phyloP scores from a whole-genome alignment of 805 yeast species.

The Ogataea allantospora region DNA sequence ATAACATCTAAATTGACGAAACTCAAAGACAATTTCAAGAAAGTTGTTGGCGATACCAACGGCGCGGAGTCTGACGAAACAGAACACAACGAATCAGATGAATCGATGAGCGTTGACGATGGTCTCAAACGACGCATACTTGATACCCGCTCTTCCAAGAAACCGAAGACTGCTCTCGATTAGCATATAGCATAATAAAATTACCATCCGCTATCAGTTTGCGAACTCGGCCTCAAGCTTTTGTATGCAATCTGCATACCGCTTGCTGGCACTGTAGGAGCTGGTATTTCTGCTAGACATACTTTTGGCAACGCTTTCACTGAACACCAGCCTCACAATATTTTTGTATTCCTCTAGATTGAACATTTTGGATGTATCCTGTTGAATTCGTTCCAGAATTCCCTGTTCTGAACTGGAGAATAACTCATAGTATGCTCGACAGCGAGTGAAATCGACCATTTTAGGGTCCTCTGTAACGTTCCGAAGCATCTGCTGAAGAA shows the following conservation, averaged over 20 bases:
- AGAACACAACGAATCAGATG: constrained; percentile 14
- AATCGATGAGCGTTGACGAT: constrained; percentile 15
- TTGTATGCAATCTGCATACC: constrained; percentile 26
- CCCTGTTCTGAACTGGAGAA: constrained; percentile 49
- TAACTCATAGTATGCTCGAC: constrained; percentile 56
- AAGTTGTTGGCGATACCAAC: constrained; percentile 2
- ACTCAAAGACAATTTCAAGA: constrained; percentile 12
- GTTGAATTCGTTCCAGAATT: constrained; percentile 40
- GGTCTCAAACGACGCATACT: constrained; percentile 16
- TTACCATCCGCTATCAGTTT: background rate
- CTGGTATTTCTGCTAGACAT: constrained; percentile 20
- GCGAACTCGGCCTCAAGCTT: constrained; percentile 17
- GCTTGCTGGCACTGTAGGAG: constrained; percentile 26
- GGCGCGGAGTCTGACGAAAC: constrained; percentile 11
- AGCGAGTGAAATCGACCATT: constrained; percentile 50
- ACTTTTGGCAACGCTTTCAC: constrained; percentile 33
- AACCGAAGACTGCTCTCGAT: constrained; percentile 8
- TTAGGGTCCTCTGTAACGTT: constrained; percentile 52
- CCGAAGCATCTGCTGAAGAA: constrained; percentile 67
- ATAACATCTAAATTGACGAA: constrained; percentile 9
- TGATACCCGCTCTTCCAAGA: constrained; percentile 14
- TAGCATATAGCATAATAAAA: constrained; percentile 10
- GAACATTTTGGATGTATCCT: constrained; percentile 28
- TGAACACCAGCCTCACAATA: constrained; percentile 51
- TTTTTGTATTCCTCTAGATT: constrained; percentile 46